phyloP scores from a whole-genome alignment of 108 stramenopile genomes.

The Fragilaria radians region DNA sequence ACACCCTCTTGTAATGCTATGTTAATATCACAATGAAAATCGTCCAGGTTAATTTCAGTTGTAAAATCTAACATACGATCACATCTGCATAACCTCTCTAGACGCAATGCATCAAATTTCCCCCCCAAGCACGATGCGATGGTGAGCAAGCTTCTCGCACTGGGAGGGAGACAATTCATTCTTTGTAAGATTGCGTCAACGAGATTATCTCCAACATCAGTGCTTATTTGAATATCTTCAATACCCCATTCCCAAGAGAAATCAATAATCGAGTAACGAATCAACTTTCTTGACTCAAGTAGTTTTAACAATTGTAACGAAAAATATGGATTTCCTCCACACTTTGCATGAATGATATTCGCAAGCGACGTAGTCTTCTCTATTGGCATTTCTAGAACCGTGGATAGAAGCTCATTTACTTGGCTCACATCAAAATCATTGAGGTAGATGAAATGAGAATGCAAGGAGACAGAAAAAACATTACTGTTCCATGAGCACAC shows the following conservation, averaged over 20 bases:
- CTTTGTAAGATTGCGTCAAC: not conserved
- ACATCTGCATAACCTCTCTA: too few relatives aligned
- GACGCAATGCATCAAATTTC: constrained; percentile 9
- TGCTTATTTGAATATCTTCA: not conserved
- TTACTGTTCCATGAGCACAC: not conserved
- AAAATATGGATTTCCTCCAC: not conserved
- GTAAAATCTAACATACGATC: too few relatives aligned
- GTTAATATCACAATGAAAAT: too few relatives aligned
- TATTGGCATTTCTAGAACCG: not conserved
- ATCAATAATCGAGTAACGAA: constrained; percentile 4
- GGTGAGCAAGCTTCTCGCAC: not conserved
- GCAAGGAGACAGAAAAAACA: not conserved
- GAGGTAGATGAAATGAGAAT: not conserved
- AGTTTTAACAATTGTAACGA: not conserved
- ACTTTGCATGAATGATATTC: not conserved
- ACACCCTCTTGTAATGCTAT: not conserved
- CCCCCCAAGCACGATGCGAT: not conserved
- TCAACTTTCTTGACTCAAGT: not conserved
- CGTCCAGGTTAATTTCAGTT: too few relatives aligned
- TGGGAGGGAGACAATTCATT: not conserved
- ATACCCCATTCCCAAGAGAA: not conserved
- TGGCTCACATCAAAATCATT: not conserved
- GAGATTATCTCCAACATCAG: not conserved
- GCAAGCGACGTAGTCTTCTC: not conserved
- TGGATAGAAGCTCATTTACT: constrained; percentile 1